A percentile compares a stretch with the other conserved stretches of the same genome.
These are phyloP conservation scores for Rhizopus stolonifer DNA, from an alignment of 371 early-diverging fungal genomes.

Conservation along the genomic window DNA sequence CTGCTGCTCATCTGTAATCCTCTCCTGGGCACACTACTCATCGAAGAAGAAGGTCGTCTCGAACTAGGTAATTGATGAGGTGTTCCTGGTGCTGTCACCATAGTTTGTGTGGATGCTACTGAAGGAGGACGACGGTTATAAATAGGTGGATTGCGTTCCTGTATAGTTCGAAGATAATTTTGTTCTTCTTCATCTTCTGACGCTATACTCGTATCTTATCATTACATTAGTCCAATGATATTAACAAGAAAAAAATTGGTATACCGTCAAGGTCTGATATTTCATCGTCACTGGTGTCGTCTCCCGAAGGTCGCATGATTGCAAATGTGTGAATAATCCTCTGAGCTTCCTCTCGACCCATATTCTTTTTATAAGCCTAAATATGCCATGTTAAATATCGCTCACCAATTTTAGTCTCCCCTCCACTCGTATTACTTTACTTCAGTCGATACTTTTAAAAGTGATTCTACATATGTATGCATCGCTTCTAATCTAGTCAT, in stretches of 20 bases:
- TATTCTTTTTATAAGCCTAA: conserved; percentile 26
- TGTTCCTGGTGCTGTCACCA: conserved; percentile 25
- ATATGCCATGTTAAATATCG: conserved; percentile 1
- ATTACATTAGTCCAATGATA: background rate
- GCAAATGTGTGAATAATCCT: conserved; percentile 42
- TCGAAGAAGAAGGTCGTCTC: background rate
- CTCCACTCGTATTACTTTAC: conserved; percentile 1
- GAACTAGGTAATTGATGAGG: conserved; percentile 12
- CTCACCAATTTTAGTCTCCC: background rate
- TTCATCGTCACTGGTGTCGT: conserved; percentile 23
- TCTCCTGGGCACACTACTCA: background rate
- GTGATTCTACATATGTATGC: conserved; percentile 27
- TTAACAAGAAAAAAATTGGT: too few relatives aligned
- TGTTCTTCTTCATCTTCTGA: conserved; percentile 34
- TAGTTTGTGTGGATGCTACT: conserved; percentile 23
- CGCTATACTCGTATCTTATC: conserved; percentile 6
- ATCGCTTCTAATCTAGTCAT: conserved; percentile 24
- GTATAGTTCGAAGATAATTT: conserved; percentile 24
- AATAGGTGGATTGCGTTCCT: conserved; percentile 11
- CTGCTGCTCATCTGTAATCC: background rate
- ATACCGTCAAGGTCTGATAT: conserved; percentile 12
- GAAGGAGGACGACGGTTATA: conserved; percentile 18
- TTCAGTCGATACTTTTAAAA: conserved; percentile 27
- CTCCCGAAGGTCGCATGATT: conserved; percentile 33
- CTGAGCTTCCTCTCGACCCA: conserved; percentile 28